These are phyloP conservation scores for Tricholoma flavovirens DNA, from an alignment of 768 basidiomycete genomes.

Conservation along the genomic window DNA sequence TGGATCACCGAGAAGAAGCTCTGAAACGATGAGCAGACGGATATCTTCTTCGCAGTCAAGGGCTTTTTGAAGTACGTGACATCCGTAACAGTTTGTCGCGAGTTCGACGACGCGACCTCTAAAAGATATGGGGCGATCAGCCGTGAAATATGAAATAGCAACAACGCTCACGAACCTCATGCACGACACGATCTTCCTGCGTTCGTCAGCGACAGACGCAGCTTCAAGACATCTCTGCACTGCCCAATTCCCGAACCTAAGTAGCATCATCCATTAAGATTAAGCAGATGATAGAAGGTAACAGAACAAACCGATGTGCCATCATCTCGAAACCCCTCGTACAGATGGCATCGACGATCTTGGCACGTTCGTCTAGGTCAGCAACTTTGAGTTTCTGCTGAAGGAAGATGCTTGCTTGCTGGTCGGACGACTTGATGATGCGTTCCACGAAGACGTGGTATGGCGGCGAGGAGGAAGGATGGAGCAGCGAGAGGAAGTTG, in stretches of 20 bases:
- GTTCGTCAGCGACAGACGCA: constrained; percentile 66
- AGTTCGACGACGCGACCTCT: constrained; percentile 83
- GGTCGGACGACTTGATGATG: constrained; percentile 86
- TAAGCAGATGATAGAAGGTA: not conserved
- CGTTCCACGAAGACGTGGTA: constrained; percentile 78
- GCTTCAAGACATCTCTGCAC: constrained; percentile 85
- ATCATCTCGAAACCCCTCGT: constrained; percentile 87
- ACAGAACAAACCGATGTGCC: constrained; percentile 62
- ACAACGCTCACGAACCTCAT: constrained; percentile 55
- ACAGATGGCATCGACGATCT: constrained; percentile 85
- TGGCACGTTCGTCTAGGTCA: constrained; percentile 66
- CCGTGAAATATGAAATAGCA: constrained; percentile 2
- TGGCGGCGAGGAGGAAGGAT: constrained; percentile 80
- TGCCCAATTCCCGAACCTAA: constrained; percentile 94
- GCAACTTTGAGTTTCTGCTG: constrained; percentile 83
- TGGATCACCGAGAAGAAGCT: constrained; percentile 78
- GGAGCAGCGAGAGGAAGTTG: constrained; percentile 81
- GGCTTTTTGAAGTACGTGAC: constrained; percentile 85
- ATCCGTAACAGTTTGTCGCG: constrained; percentile 85
- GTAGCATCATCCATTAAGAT: not conserved
- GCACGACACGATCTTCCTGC: constrained; percentile 77
- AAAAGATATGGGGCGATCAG: not conserved
- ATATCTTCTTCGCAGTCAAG: constrained; percentile 89
- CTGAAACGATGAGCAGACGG: constrained; percentile 75
- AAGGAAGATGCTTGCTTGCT: constrained; percentile 86